Percentiles rank a stretch among this genome's conserved stretches.
Conservation (phyloP, 2,329 filamentous ascomycete species). For the Apiospora sp. region DNA sequence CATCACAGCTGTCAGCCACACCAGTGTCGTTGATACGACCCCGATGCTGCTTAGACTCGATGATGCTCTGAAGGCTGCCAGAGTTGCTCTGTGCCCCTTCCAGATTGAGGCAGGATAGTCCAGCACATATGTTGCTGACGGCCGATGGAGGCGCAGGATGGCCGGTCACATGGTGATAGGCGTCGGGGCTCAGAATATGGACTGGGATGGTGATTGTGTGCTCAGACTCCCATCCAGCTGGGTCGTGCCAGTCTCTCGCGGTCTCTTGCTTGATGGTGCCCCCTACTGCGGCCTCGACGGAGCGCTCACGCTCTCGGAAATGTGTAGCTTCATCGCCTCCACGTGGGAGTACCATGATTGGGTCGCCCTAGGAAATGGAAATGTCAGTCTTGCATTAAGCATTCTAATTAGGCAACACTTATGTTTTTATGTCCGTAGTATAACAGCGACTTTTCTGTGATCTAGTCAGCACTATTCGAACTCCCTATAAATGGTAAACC, state of each 20-base stretch:
- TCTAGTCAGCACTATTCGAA: too few relatives aligned
- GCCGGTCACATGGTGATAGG: constrained; percentile 47
- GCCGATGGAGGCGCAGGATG: constrained; percentile 43
- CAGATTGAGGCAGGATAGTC: not conserved
- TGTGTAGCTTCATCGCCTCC: too few relatives aligned
- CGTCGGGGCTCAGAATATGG: constrained; percentile 47
- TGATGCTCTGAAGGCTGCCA: not conserved
- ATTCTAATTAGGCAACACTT: too few relatives aligned
- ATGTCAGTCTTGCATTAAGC: too few relatives aligned
- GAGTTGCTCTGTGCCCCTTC: not conserved
- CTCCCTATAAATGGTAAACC: too few relatives aligned
- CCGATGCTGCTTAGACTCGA: not conserved
- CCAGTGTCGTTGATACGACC: not conserved
- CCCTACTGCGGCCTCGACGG: not conserved
- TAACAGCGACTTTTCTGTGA: too few relatives aligned
- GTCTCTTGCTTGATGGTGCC: not conserved
- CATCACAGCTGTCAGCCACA: not conserved
- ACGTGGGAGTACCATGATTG: not conserved
- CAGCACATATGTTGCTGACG: constrained; percentile 32
- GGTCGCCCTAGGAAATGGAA: not conserved
- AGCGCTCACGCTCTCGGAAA: not conserved
- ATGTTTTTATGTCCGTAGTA: too few relatives aligned
- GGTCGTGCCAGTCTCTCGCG: not conserved
- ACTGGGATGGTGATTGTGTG: constrained; percentile 36
- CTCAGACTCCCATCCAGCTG: constrained; percentile 24